A percentile compares a stretch with the other conserved stretches of the same genome.
Evolutionary conservation across 257 asterid species (phyloP).

Genomic region (Fraxinus cuspidata): DNA sequence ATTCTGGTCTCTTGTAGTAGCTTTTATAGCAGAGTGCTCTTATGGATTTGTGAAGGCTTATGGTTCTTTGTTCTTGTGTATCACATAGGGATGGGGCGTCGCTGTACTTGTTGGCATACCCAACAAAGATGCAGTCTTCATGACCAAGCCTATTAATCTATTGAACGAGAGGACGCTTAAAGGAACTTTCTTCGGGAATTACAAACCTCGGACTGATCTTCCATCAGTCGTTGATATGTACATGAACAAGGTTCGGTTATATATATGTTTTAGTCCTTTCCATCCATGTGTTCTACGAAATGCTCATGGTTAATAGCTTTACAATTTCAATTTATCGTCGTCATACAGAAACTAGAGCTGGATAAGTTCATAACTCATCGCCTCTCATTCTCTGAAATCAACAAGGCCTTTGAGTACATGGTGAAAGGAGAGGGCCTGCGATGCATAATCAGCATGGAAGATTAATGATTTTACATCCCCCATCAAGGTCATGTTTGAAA

Average conservation of each 20-base stretch:
- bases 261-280: background rate
- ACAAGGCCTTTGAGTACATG: slow-evolving; percentile 31
- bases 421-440: slow-evolving; percentile 29
- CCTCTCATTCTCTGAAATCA: slow-evolving; percentile 29
- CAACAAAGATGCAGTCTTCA: slow-evolving; percentile 58
- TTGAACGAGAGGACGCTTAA: slow-evolving; percentile 71
- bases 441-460: slow-evolving; percentile 34
- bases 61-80: background rate
- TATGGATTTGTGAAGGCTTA: background rate
- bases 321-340: background rate
- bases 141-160: slow-evolving; percentile 65
- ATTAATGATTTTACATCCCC: background rate
- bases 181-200: slow-evolving; percentile 83
- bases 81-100: slow-evolving; percentile 71
- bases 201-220: slow-evolving; percentile 62
- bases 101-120: slow-evolving; percentile 82
- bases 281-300: background rate
- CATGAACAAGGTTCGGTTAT: slow-evolving; percentile 58
- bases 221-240: slow-evolving; percentile 68
- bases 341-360: slow-evolving; percentile 24
- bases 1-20: no score
- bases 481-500: no score
- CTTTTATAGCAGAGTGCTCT: no score
- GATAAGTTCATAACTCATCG: slow-evolving; percentile 32
- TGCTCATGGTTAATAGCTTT: background rate